A percentile compares a stretch with the other conserved stretches of the same genome.
Evolutionary conservation across 306 rosid genomes (phyloP).

Genomic region (Cyclanthera cordifolia): DNA sequence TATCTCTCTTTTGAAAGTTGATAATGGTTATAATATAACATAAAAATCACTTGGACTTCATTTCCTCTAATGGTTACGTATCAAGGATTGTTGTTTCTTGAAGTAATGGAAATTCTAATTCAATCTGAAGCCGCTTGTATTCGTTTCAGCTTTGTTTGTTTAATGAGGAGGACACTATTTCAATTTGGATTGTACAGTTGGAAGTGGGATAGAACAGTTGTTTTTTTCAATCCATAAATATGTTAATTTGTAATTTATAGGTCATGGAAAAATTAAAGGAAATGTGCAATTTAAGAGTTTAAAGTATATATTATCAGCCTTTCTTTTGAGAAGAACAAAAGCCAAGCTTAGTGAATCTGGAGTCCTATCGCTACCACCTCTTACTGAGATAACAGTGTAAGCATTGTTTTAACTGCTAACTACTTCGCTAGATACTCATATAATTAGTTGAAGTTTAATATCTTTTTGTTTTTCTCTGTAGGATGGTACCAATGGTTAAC

Average conservation of each 20-base stretch:
- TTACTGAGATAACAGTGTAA: conserved; percentile 76
- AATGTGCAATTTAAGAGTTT: conserved; percentile 42
- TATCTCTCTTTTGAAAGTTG: background rate
- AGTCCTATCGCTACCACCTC: conserved; percentile 65
- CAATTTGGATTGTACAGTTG: conserved; percentile 3
- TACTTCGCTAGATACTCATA: background rate
- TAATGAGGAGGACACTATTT: background rate
- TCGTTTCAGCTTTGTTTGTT: background rate
- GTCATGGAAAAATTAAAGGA: conserved; percentile 31
- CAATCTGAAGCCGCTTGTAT: background rate
- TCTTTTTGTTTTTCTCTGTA: conserved; percentile 26
- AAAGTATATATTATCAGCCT: conserved; percentile 56
- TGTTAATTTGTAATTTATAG: conserved; percentile 29
- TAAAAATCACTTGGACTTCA: background rate
- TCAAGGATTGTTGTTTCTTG: background rate
- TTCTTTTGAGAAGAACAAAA: conserved; percentile 87
- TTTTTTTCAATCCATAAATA: background rate
- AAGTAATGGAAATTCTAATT: conserved; percentile 1
- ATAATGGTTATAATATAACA: background rate
- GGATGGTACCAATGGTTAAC: conserved; percentile 66
- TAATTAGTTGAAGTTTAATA: background rate
- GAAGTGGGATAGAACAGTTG: background rate
- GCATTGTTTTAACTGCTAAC: conserved; percentile 19
- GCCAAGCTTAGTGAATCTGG: conserved; percentile 65
- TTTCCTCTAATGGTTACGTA: background rate